Evolutionary conservation across 208 protist genomes (phyloP).

Genomic region (Naegleria lovaniensis): DNA sequence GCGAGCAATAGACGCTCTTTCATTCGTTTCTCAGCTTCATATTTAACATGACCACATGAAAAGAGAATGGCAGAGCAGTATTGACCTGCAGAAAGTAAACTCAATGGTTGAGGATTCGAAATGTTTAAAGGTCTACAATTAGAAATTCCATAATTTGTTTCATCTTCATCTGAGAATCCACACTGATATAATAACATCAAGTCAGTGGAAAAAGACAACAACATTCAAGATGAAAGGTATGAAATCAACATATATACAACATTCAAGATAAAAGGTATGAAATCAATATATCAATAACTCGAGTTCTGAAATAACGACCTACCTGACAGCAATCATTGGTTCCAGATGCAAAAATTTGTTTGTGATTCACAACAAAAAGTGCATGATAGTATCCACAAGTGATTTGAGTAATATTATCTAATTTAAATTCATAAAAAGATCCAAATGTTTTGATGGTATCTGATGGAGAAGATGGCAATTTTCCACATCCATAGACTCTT

Average conservation of each 20-base stretch:
- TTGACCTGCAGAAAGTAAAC: background rate
- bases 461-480: background rate
- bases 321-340: background rate
- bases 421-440: background rate
- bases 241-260: too few relatives aligned
- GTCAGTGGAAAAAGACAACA: too few relatives aligned
- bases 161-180: background rate
- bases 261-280: too few relatives aligned
- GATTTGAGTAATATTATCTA: background rate
- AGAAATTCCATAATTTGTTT: too few relatives aligned
- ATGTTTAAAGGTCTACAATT: too few relatives aligned
- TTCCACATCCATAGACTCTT: background rate
- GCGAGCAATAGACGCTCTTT: background rate
- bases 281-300: too few relatives aligned
- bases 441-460: background rate
- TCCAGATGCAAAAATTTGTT: background rate
- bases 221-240: too few relatives aligned
- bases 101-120: too few relatives aligned
- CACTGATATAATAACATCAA: too few relatives aligned
- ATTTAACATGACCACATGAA: background rate
- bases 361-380: background rate
- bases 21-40: background rate
- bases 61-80: background rate
- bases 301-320: too few relatives aligned
- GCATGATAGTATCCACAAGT: background rate